These are phyloP conservation scores for Lenwebbia sp. DNA, from an alignment of 345 rosid genomes.

Conservation along the genomic window DNA sequence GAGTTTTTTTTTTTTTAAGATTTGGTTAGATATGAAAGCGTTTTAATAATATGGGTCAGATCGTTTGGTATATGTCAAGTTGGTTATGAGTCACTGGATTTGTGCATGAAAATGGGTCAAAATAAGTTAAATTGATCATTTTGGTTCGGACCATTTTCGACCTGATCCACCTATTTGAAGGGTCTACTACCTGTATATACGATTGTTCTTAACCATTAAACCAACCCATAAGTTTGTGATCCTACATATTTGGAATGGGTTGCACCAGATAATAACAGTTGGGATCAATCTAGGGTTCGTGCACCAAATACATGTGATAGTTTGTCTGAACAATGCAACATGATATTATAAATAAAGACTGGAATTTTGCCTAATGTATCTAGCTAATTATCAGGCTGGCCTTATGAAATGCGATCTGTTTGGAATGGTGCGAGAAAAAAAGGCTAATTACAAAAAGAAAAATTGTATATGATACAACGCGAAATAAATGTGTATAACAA, in stretches of 20 bases:
- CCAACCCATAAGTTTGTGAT: not conserved
- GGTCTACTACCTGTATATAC: not conserved
- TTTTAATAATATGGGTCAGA: too few species aligned
- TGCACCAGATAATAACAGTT: not conserved
- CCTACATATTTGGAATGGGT: not conserved
- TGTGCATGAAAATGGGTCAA: too few species aligned
- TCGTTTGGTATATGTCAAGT: too few species aligned
- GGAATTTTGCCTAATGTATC: not conserved
- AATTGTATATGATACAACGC: not conserved
- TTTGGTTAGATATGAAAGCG: too few species aligned
- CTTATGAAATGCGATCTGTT: not conserved
- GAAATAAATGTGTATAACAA: not conserved
- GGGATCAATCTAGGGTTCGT: not conserved
- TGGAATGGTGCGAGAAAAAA: not conserved
- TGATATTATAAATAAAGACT: not conserved
- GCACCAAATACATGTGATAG: not conserved
- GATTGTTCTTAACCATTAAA: not conserved
- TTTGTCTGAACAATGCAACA: not conserved
- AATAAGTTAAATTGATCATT: too few species aligned
- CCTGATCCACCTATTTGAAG: too few species aligned
- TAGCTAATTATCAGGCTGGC: not conserved
- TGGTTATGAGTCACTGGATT: too few species aligned
- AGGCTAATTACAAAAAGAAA: not conserved
- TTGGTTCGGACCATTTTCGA: too few species aligned
- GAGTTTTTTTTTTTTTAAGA: too few species aligned